A percentile compares a stretch with the other conserved stretches of the same genome.
phyloP scores from a whole-genome alignment of 208 protist species.

The Leishmania major region DNA sequence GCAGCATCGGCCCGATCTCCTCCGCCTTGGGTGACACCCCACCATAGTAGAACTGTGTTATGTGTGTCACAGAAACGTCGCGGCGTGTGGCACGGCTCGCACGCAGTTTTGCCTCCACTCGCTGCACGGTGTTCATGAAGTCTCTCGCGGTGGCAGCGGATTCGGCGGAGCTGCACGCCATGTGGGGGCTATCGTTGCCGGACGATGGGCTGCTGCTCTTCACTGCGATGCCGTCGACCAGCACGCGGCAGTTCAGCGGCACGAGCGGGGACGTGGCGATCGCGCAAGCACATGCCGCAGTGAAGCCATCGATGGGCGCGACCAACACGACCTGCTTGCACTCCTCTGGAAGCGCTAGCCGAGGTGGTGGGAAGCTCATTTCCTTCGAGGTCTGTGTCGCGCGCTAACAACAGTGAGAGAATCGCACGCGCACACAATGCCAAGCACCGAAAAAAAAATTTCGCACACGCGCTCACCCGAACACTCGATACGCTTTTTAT shows the following conservation, averaged over 20 bases:
- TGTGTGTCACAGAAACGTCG: slow-evolving; percentile 14
- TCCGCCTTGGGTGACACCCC: slow-evolving; percentile 20
- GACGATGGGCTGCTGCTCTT: neutral
- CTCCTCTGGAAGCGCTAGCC: slow-evolving; percentile 18
- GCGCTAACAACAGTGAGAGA: neutral
- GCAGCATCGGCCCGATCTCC: slow-evolving; percentile 29
- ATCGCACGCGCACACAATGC: neutral
- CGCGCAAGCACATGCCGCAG: slow-evolving; percentile 20
- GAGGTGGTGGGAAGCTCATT: slow-evolving; percentile 9
- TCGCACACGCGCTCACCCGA: no score
- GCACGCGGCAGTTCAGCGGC: slow-evolving; percentile 19
- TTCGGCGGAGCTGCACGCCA: neutral
- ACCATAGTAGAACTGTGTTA: slow-evolving; percentile 38
- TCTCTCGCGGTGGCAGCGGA: neutral
- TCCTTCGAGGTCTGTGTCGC: neutral
- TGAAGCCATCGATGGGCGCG: slow-evolving; percentile 14
- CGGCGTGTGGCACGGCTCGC: slow-evolving; percentile 9
- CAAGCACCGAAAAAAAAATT: neutral
- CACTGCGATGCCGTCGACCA: slow-evolving; percentile 8
- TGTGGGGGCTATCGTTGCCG: neutral
- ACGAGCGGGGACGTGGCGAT: slow-evolving; percentile 26
- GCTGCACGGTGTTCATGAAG: slow-evolving; percentile 5
- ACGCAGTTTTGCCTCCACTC: slow-evolving; percentile 6
- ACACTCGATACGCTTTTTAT: no score
- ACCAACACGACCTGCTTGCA: slow-evolving; percentile 29